A percentile compares a stretch with the other conserved stretches of the same genome.
phyloP scores from a whole-genome alignment of 2,329 filamentous ascomycete genomes.

The Lachnellula suecica region DNA sequence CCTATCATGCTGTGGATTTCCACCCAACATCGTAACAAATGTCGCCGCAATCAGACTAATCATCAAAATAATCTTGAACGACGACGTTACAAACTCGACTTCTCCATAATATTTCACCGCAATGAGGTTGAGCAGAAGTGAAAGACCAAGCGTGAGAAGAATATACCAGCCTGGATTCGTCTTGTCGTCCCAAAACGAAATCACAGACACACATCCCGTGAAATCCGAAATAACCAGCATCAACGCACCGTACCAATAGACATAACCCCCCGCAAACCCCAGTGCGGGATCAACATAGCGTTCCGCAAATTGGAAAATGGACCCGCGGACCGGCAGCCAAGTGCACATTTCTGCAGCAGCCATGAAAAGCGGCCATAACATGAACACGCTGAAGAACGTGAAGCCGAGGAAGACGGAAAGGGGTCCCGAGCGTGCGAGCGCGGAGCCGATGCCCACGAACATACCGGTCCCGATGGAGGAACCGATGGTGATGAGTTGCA shows the following conservation, averaged over 20 bases:
- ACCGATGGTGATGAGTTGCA: conserved; percentile 22
- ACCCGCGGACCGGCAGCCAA: conserved; percentile 47
- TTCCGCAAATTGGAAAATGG: conserved; percentile 47
- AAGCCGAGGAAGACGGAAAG: conserved; percentile 45
- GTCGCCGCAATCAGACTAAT: conserved; percentile 55
- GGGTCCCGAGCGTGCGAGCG: conserved; percentile 49
- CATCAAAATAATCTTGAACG: conserved; percentile 60
- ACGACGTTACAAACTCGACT: conserved; percentile 61
- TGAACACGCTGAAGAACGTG: conserved; percentile 36
- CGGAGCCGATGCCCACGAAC: conserved; percentile 51
- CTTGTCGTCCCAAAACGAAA: conserved; percentile 55
- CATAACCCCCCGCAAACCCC: conserved; percentile 47
- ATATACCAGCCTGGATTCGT: conserved; percentile 41
- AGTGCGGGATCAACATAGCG: conserved; percentile 50
- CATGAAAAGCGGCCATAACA: conserved; percentile 32
- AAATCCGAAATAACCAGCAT: conserved; percentile 59
- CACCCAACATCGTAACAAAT: conserved; percentile 57
- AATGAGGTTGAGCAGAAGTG: conserved; percentile 14
- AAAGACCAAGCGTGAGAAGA: conserved; percentile 36
- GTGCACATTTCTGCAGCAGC: conserved; percentile 48
- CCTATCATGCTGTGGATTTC: conserved; percentile 48
- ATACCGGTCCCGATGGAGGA: conserved; percentile 40
- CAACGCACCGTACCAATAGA: conserved; percentile 23
- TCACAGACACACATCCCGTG: conserved; percentile 60
- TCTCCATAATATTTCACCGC: conserved; percentile 51